Conservation (phyloP, 441 rosid genomes). For the Gossypium aridum region DNA sequence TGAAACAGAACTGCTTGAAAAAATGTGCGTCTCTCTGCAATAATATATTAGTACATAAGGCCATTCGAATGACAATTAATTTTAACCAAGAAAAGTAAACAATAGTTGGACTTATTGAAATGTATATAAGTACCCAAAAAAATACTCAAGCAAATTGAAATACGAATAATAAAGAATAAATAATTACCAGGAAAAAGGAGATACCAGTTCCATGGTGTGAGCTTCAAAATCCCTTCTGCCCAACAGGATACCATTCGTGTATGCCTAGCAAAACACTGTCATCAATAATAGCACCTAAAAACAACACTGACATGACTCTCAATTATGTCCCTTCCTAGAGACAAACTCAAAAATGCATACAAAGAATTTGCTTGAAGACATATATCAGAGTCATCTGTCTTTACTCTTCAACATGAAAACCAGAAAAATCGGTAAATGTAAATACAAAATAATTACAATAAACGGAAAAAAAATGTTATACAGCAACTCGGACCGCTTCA, state of each 20-base stretch:
- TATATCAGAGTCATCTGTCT: conserved; percentile 5
- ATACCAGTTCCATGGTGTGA: conserved; percentile 75
- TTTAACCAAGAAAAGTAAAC: background rate
- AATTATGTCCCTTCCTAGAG: background rate
- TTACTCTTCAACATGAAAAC: background rate
- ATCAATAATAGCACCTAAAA: conserved; percentile 6
- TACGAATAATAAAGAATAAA: conserved; percentile 31
- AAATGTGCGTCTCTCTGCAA: conserved; percentile 57
- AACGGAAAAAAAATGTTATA: background rate
- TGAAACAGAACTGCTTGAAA: conserved; percentile 64
- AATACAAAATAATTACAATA: background rate
- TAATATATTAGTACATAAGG: conserved; percentile 14
- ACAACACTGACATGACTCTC: background rate
- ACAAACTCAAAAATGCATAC: background rate
- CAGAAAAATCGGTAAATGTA: background rate
- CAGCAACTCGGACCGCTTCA: background rate
- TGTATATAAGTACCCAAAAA: background rate
- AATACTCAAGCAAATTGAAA: conserved; percentile 3
- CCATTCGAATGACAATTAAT: background rate
- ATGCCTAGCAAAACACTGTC: conserved; percentile 40
- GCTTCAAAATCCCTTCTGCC: conserved; percentile 30
- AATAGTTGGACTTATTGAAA: conserved; percentile 1
- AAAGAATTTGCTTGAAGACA: conserved; percentile 2
- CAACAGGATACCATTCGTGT: conserved; percentile 32
- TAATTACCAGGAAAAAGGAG: conserved; percentile 72